Base-by-base conservation (phyloP, 345 rosid genomes). In the Eucalyptus curtisii region DNA sequence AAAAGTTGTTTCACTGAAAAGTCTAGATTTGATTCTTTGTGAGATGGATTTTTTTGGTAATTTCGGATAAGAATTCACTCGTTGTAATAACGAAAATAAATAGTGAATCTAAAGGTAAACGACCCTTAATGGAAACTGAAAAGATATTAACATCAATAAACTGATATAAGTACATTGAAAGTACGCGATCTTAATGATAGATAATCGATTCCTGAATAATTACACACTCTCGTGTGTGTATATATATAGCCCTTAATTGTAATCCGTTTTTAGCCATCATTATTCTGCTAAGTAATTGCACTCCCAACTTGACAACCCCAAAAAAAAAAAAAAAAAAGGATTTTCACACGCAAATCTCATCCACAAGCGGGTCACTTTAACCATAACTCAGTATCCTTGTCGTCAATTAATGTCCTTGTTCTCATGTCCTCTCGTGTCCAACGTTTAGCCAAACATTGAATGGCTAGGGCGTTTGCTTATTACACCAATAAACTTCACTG, bases 11-110 rank as follows among this genome's bases (percentile, higher is more conserved):
- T n/a, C 40, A 31, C 20, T 1, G 3, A 15, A 64, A 64, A 64
- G 20, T n/a, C 19, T 12, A n/a, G 16, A 64, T 64, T 7, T 64
- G 37, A 0, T 64, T 64, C 16, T 64, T 64, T 64, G 17, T n/a
- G 17, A n/a, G 19, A 64, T 64, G 76, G 37, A 1, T 15, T 7
- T 0, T 0, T n/a, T 2, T n/a, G 10, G 3, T 64, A 17, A 64
- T 64, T 64, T n/a, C 2, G 2, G 2, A 64, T 64, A 64, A 8
- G 20, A 64, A n/a, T 64, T 1, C 40, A n/a, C 19, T 64, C 5
- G 0, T 30, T 0, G 0, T 61, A 61, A 61, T 30, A 61, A 27
- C n/a, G 1, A 59, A 59, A 30, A 59, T 4, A 30, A 59, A 64
- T 0, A 14, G 1, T n/a, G 6, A n/a, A n/a, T 64, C 8, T 64